Evolutionary conservation across 306 rosid genomes (phyloP), one percentile per base, ranked within the genome.

Genomic region (Vigna angularis): DNA sequence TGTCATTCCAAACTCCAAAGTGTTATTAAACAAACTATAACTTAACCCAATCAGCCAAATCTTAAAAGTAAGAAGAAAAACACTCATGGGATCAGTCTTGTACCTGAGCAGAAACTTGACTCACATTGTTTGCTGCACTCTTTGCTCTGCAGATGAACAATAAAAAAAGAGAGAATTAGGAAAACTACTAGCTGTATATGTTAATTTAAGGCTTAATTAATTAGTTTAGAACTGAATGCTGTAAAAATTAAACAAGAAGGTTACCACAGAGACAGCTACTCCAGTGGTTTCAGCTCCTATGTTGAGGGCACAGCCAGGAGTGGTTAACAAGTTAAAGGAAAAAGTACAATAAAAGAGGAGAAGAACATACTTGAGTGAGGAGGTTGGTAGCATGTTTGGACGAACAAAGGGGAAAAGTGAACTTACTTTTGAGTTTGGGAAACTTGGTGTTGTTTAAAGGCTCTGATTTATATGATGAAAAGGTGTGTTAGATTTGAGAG

Each of bases 41-140:
- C 26, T 22, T 49, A 77, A 51, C 32, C 42, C 49, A 68, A 42
- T 79, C 3, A 40, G 1, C 20, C 22, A 44, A 24, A 24, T 65
- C 18, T 17, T 52, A 53, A n/a, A 42, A 22, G 0, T 20, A 15
- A 18, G 4, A 61, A 45, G 22, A 47, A 4, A 51, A 34, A 64
- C 4, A 64, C 24, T 4, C 32, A 55, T 32, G 4, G 16, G 48
- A 12, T 70, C 5, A 49, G 59, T 55, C 8, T 48, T 34, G 70
- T 85, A 94, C 98, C 98, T 81, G 94, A 82, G 67, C 99, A 95
- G 82, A 95, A 95, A 61, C 91, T 90, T 6, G 99, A 95, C 79
- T 95, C 99, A 51, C 99, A 95, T 52, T 76, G 85, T 67, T 88
- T 84, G 72, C 99, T 95, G 83, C 99, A 95, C 53, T 83, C 95